phyloP scores from a whole-genome alignment of 73 alveolate genomes.

The Paramecium sexaurelia region DNA sequence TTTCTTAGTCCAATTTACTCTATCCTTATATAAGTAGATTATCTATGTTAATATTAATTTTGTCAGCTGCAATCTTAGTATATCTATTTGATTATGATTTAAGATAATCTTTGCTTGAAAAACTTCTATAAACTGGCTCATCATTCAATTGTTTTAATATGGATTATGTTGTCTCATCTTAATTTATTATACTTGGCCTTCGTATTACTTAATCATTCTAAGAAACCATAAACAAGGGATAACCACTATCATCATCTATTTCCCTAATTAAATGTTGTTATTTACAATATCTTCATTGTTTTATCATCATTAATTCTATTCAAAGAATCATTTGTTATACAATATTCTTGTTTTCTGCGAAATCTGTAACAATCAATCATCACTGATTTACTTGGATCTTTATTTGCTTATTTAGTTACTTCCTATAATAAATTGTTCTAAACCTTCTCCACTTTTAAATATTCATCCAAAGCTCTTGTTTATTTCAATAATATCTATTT shows the following conservation, averaged over 20 bases:
- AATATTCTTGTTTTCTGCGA: neutral
- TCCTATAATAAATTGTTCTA: neutral
- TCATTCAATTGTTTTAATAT: neutral
- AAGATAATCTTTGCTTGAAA: neutral
- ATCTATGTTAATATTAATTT: neutral
- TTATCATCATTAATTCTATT: neutral
- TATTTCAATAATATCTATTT: neutral
- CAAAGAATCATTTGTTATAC: neutral
- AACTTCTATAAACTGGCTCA: neutral
- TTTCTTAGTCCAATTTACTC: conserved; percentile 10
- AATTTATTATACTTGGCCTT: neutral
- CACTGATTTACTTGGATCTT: conserved; percentile 51
- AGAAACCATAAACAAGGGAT: neutral
- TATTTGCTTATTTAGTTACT: neutral
- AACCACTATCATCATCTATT: neutral
- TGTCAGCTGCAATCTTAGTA: neutral
- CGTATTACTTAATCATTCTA: neutral
- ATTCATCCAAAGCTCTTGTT: neutral
- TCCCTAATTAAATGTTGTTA: neutral
- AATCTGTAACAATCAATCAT: neutral
- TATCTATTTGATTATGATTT: neutral
- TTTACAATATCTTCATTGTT: neutral
- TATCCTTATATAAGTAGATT: neutral
- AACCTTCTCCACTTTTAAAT: neutral
- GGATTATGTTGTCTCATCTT: neutral